Evolutionary conservation across 1,284 basidiomycete genomes (phyloP).

Genomic region (Leccinum fuscescens): DNA sequence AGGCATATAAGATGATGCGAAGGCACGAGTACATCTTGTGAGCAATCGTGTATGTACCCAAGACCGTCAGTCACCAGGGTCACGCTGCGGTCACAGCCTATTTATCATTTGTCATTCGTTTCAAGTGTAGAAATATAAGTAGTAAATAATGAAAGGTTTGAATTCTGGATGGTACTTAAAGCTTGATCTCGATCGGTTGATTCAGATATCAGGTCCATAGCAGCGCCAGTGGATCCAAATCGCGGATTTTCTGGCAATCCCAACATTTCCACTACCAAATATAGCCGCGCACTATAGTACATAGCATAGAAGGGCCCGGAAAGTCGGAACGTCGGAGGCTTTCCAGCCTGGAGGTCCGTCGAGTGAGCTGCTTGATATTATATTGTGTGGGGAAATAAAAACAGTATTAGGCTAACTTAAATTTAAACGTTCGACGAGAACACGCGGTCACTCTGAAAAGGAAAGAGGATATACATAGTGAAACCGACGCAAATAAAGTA

Average conservation of each 20-base stretch:
- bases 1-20: slow-evolving; percentile 22
- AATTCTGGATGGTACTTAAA: neutral
- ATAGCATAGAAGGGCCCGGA: no score
- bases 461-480: no score
- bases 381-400: no score
- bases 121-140: neutral
- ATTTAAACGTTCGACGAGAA: no score
- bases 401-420: no score
- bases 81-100: neutral
- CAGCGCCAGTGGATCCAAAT: neutral
- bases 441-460: no score
- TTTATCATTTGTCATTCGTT: neutral
- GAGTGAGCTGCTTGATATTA: no score
- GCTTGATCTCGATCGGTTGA: neutral
- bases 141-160: neutral
- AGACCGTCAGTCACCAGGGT: neutral
- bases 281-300: neutral
- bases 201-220: neutral
- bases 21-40: slow-evolving; percentile 17
- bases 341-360: no score
- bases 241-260: neutral
- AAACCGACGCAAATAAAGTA: no score
- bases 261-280: neutral
- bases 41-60: neutral
- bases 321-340: no score